Evolutionary conservation across 1,284 basidiomycete species (phyloP), one percentile per base, ranked within the genome.

Genomic region (Gomphus bonarii): DNA sequence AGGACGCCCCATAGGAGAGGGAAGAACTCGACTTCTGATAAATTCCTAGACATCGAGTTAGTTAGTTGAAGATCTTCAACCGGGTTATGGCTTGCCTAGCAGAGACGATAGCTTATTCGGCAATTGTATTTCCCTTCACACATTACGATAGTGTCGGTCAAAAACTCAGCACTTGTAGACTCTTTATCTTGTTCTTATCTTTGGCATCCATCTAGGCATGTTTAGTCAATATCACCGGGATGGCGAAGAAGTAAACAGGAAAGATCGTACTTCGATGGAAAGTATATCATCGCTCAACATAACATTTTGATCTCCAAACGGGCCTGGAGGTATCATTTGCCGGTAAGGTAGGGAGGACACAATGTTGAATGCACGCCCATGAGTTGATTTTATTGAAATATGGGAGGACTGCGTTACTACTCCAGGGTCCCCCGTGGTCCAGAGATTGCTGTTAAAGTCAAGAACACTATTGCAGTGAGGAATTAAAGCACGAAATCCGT

Each of bases 361-460:
- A 2, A 38, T 38, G 28, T 16, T 31, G 10, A 40, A 18, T 31
- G 12, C 33, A 5, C 7, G 25, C n/a, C 52, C 52, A 40, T 18
- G 16, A 18, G 40, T 16, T 16, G 3, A 42, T 22, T 31, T 36
- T 14, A 50, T 25, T 22, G 40, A 6, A n/a, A 58, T 53, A 16
- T 28, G 46, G 9, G 56, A 58, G 11, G 56, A 14, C 31, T 52
- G 38, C 11, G 38, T 36, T 6, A 58, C 44, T 16, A 58, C 50
- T 16, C n/a, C 28, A 16, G 25, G 28, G 16, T 52, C 50, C 7
- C 31, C 42, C 47, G 3, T 31, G 5, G 20, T 38, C 42, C 50
- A 52, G 18, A 58, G 20, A 46, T 53, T 18, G 40, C 31, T 38
- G 36, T 58, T 58, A 18, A 58, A 58, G 33, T 58, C 56, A 16